A percentile compares a stretch with the other conserved stretches of the same genome.
Conservation (phyloP, 805 yeast genomes). For the Kazachstania taianensis region DNA sequence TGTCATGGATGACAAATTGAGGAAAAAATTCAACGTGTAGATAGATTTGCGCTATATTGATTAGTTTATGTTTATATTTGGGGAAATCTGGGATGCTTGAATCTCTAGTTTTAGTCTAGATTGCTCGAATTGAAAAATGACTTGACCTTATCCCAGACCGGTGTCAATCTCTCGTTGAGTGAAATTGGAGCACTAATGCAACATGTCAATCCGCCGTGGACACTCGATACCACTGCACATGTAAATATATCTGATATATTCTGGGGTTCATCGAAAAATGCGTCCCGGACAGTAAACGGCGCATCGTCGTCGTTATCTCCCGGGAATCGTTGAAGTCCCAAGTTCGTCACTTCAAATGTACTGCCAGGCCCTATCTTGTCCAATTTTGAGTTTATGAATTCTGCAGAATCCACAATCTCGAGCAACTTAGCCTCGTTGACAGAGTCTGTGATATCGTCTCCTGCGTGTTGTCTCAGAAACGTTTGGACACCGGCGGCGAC, state of each 20-base stretch:
- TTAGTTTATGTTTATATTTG: no score
- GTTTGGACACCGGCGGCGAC: slow-evolving; percentile 10
- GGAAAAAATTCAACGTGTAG: neutral
- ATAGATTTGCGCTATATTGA: no score
- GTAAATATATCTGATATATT: slow-evolving; percentile 18
- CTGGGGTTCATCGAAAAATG: slow-evolving; percentile 23
- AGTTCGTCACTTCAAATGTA: slow-evolving; percentile 25
- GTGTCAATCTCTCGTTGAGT: neutral
- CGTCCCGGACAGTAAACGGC: slow-evolving; percentile 14
- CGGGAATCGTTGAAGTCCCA: slow-evolving; percentile 18
- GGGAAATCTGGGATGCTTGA: no score
- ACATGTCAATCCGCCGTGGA: slow-evolving; percentile 20
- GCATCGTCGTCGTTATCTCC: neutral
- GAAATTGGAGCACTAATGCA: slow-evolving; percentile 16
- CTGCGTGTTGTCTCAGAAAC: slow-evolving; percentile 2
- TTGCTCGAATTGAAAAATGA: no score
- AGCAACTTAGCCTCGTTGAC: slow-evolving; percentile 16
- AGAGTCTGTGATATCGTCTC: slow-evolving; percentile 7
- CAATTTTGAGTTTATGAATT: slow-evolving; percentile 13
- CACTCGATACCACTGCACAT: slow-evolving; percentile 16
- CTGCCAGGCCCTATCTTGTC: slow-evolving; percentile 13
- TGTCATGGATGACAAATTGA: neutral
- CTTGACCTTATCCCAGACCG: slow-evolving; percentile 1
- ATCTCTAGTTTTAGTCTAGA: no score
- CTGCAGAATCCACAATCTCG: slow-evolving; percentile 13